Evolutionary conservation across 176 grass and related monocot genomes (phyloP).

Genomic region (Oryza coarctata): DNA sequence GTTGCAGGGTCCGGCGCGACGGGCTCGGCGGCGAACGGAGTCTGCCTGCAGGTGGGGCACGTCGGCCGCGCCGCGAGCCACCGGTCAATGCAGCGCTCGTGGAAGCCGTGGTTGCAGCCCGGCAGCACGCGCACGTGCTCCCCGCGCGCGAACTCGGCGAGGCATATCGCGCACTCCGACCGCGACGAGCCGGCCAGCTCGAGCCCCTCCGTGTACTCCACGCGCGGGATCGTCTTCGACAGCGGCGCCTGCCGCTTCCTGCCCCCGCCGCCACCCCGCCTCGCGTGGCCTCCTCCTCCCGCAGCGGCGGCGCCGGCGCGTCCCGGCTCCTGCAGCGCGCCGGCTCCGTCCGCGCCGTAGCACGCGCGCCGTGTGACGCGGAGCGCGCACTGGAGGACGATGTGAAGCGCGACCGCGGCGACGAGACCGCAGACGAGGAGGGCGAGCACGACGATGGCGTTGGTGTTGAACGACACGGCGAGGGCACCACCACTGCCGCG

Average conservation of each 20-base stretch:
- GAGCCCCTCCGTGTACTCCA: constrained; percentile 41
- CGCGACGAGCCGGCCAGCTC: constrained; percentile 47
- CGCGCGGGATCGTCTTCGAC: constrained; percentile 29
- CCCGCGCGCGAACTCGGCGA: constrained; percentile 61
- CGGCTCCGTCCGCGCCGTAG: neutral
- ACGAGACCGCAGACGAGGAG: constrained; percentile 55
- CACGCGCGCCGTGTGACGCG: constrained; percentile 30
- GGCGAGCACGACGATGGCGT: constrained; percentile 43
- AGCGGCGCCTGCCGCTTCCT: neutral
- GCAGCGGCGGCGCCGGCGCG: neutral
- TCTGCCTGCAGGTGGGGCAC: constrained; percentile 75
- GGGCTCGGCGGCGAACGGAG: constrained; percentile 35
- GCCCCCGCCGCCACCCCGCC: neutral
- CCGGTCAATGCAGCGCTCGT: constrained; percentile 64
- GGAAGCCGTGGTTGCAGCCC: constrained; percentile 74
- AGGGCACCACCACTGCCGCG: neutral
- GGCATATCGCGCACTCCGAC: constrained; percentile 76
- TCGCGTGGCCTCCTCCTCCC: neutral
- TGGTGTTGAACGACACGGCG: constrained; percentile 7
- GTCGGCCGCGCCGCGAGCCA: constrained; percentile 61
- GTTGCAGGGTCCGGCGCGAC: neutral
- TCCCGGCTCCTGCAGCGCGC: neutral
- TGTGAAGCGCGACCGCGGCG: constrained; percentile 36
- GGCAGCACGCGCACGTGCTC: constrained; percentile 68
- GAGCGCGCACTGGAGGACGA: constrained; percentile 37